Percentiles rank a stretch among this genome's conserved stretches.
Evolutionary conservation across 116 monocot species (phyloP).

Genomic region (Posidonia oceanica): DNA sequence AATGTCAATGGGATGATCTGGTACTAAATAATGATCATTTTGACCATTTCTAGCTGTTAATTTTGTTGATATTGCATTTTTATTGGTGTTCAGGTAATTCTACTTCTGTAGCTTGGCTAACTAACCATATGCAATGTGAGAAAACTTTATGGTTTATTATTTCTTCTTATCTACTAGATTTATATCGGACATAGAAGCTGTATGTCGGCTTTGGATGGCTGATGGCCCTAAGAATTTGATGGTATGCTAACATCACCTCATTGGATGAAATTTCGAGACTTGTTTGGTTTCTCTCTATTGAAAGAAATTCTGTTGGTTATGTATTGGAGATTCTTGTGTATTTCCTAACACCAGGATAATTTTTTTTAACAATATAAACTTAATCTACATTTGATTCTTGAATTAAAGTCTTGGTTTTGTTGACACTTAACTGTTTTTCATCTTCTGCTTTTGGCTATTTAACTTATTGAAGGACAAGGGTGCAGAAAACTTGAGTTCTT

Average conservation of each 20-base stretch:
- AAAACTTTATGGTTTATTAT: neutral
- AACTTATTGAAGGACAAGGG: constrained; percentile 64
- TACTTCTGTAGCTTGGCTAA: neutral
- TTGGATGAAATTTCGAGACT: neutral
- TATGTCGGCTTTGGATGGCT: constrained; percentile 71
- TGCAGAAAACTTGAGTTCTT: constrained; percentile 43
- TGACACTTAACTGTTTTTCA: neutral
- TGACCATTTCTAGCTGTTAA: no score
- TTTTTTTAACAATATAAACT: no score
- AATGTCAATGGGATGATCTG: no score
- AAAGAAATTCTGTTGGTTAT: no score
- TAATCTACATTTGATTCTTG: no score
- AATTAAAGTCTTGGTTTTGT: neutral
- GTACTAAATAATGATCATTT: no score
- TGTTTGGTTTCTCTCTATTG: neutral
- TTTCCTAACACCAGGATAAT: no score
- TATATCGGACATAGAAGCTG: constrained; percentile 86
- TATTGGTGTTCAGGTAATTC: no score
- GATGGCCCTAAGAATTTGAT: constrained; percentile 78
- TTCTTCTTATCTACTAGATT: constrained; percentile 38
- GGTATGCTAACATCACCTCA: constrained; percentile 21
- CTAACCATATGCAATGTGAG: neutral
- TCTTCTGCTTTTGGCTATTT: neutral
- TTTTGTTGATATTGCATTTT: neutral
- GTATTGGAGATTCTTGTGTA: no score